Evolutionary conservation across 345 rosid species (phyloP).

Genomic region (Brassica juncea): DNA sequence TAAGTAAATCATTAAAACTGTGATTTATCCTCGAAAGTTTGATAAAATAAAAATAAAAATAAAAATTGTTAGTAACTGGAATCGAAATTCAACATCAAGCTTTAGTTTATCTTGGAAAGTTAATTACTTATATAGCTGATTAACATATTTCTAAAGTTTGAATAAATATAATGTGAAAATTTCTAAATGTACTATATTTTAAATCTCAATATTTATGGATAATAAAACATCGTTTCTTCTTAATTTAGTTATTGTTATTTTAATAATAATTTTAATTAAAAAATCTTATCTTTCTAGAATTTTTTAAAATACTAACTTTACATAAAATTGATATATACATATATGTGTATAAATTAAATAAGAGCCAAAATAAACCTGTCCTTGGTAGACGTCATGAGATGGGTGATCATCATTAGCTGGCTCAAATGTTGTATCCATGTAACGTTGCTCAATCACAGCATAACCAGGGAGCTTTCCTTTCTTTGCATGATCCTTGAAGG

Average conservation of each 20-base stretch:
- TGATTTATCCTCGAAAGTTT: neutral
- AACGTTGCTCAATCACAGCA: constrained; percentile 83
- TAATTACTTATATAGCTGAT: neutral
- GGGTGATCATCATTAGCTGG: constrained; percentile 93
- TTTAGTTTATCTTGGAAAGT: neutral
- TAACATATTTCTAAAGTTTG: neutral
- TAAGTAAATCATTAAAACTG: neutral
- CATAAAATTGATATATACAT: neutral
- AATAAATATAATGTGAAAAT: neutral
- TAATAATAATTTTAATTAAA: neutral
- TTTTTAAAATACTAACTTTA: neutral
- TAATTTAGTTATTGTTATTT: neutral
- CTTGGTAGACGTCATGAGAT: constrained; percentile 86
- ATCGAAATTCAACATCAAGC: neutral
- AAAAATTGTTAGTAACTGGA: neutral
- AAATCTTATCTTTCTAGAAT: neutral
- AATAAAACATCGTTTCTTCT: neutral
- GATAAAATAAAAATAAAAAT: neutral
- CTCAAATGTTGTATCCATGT: constrained; percentile 50
- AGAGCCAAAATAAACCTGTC: constrained; percentile 54
- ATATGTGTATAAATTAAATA: neutral
- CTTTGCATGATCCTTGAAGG: constrained; percentile 56
- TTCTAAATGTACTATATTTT: neutral
- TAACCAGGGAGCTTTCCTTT: constrained; percentile 71
- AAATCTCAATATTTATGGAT: neutral